These are phyloP conservation scores for Chlorencoelia australis DNA, from an alignment of 2,329 filamentous ascomycete species.

Conservation along the genomic window DNA sequence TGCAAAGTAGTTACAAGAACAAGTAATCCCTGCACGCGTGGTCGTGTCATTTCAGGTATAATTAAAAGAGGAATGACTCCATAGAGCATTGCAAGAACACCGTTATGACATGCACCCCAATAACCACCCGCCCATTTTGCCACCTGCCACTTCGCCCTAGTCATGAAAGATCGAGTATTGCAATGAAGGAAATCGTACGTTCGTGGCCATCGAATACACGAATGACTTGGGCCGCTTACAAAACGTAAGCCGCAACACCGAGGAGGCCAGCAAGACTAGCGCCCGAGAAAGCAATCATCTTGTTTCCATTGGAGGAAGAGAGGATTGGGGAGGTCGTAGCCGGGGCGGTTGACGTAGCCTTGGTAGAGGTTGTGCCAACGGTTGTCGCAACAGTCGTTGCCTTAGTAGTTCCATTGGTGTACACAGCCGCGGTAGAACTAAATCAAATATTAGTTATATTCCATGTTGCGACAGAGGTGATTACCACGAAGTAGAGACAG, in stretches of 20 bases:
- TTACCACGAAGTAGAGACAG: too few relatives aligned
- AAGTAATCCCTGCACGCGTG: slow-evolving; percentile 28
- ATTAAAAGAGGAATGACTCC: slow-evolving; percentile 24
- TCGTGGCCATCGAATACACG: slow-evolving; percentile 42
- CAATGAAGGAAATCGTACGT: slow-evolving; percentile 28
- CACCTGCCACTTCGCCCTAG: slow-evolving; percentile 30
- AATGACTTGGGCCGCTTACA: slow-evolving; percentile 28
- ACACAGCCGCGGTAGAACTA: too few relatives aligned
- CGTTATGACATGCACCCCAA: slow-evolving; percentile 26
- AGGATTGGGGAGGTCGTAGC: slow-evolving; percentile 28
- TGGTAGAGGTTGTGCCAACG: too few relatives aligned
- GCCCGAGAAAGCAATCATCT: slow-evolving; percentile 45
- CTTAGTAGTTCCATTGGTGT: too few relatives aligned
- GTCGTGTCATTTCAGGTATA: slow-evolving; percentile 24
- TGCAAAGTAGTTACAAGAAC: slow-evolving; percentile 36
- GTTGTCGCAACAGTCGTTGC: too few relatives aligned
- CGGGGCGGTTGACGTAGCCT: slow-evolving; percentile 17
- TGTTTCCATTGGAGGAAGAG: slow-evolving; percentile 46
- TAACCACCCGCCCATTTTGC: slow-evolving; percentile 21
- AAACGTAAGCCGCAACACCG: slow-evolving; percentile 42
- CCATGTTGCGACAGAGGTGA: too few relatives aligned
- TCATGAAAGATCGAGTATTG: slow-evolving; percentile 31
- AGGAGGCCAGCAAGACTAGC: slow-evolving; percentile 50
- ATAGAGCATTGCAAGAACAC: slow-evolving; percentile 31
- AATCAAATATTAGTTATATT: too few relatives aligned